Evolutionary conservation across 805 yeast genomes (phyloP).

Genomic region (Komagataella ulmi): DNA sequence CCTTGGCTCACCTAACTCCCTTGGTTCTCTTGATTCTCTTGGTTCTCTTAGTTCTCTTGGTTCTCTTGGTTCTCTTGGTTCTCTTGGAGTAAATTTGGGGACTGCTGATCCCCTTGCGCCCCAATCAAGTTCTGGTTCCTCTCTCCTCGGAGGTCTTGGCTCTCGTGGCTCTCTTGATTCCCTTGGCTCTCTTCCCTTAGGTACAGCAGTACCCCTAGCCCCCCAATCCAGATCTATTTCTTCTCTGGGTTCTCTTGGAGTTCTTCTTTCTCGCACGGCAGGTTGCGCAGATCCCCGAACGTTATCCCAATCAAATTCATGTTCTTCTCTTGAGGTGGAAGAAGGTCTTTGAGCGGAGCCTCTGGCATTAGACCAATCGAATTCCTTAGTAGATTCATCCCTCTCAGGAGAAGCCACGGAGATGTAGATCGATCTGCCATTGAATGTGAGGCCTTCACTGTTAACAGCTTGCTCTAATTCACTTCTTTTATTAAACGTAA

Average conservation of each 20-base stretch:
- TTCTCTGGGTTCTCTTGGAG: slow-evolving; percentile 7
- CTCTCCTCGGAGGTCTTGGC: slow-evolving; percentile 24
- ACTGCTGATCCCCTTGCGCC: slow-evolving; percentile 25
- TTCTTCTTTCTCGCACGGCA: slow-evolving; percentile 14
- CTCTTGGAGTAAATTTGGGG: slow-evolving; percentile 14
- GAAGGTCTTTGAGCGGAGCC: slow-evolving; percentile 6
- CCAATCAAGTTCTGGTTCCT: slow-evolving; percentile 54
- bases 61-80: slow-evolving; percentile 15
- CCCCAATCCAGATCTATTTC: slow-evolving; percentile 35
- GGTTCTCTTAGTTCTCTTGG: slow-evolving; percentile 14
- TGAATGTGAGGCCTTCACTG: slow-evolving; percentile 28
- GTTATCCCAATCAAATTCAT: slow-evolving; percentile 21
- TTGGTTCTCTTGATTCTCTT: slow-evolving; percentile 14
- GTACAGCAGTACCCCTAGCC: slow-evolving; percentile 19
- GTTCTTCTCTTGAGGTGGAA: slow-evolving; percentile 20
- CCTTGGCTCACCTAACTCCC: slow-evolving; percentile 19
- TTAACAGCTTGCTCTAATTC: slow-evolving; percentile 36
- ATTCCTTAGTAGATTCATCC: slow-evolving; percentile 22
- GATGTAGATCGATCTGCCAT: slow-evolving; percentile 37
- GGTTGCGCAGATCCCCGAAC: slow-evolving; percentile 9
- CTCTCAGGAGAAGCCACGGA: slow-evolving; percentile 48
- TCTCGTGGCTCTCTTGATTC: slow-evolving; percentile 17
- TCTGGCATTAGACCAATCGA: slow-evolving; percentile 32
- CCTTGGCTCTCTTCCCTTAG: slow-evolving; percentile 15
- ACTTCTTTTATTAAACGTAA: slow-evolving; percentile 32